Evolutionary conservation across 331 rosid species (phyloP), one percentile per base, ranked within the genome.

Genomic region (Acacia concinna): DNA sequence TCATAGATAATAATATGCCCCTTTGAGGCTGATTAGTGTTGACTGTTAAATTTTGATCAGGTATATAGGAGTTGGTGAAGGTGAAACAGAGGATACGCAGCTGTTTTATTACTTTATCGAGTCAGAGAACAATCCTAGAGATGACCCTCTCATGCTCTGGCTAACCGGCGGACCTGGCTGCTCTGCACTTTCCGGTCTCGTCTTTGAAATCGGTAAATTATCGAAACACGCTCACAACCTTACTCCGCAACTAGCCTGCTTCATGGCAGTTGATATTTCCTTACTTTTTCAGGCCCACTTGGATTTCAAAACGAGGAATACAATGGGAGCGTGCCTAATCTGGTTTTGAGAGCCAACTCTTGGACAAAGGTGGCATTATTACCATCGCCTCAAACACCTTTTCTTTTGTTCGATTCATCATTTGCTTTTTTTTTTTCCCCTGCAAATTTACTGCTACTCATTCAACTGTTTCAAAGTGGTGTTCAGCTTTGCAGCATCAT

Each of bases 61-160:
- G 44, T 91, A 89, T 15, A 88, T 91, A 73, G 94, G 91, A 57
- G 93, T 90, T 1, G 93, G 88, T 23, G 94, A 92, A 28, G 93
- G 88, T 23, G 94, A 92, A 28, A 8, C 66, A 28, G 89, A 87
- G 49, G 86, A 84, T 27, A 85, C 82, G 28, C 85, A 90, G 34
- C 69, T 78, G 0, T 92, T 92, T 71, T 92, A 88, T 31, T 92
- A 92, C 23, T 92, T 92, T 43, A 75, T 87, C 15, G 77, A 88
- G 82, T 88, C 91, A 2, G 87, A 91, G 81, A 85, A 83, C 34
- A 79, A 81, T 27, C 89, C 94, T 1, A 76, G 70, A 70, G 56
- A 81, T 4, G 93, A 85, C 49, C 94, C 97, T 71, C 84, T 91
- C 4, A 4, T 91, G 70, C 86, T 91, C 41, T 91, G 90, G 94